These are phyloP conservation scores for Populus tomentosa DNA, from an alignment of 441 rosid genomes.

Conservation along the genomic window DNA sequence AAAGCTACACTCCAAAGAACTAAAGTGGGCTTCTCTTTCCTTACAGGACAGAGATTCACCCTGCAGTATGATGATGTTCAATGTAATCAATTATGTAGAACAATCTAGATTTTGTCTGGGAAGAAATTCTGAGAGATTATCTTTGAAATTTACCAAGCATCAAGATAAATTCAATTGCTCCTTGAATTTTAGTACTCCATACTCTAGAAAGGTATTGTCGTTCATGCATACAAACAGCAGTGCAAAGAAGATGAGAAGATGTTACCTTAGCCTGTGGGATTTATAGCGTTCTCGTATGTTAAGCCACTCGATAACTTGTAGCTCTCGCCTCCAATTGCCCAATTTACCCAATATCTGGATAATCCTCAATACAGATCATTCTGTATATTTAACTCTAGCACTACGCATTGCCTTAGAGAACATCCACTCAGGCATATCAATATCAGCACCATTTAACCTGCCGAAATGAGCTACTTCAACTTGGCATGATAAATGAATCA, in stretches of 20 bases:
- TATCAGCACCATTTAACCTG: slow-evolving; percentile 98
- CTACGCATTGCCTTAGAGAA: slow-evolving; percentile 86
- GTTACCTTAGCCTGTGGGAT: slow-evolving; percentile 65
- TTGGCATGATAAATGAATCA: no score
- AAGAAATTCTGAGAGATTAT: no score
- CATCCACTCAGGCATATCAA: slow-evolving; percentile 91
- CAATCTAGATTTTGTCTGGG: no score
- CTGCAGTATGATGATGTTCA: no score
- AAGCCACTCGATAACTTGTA: slow-evolving; percentile 97
- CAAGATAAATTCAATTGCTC: no score
- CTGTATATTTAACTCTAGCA: slow-evolving; percentile 77
- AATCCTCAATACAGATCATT: slow-evolving; percentile 64
- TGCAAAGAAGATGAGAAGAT: background rate
- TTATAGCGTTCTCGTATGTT: slow-evolving; percentile 77
- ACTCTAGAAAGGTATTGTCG: no score
- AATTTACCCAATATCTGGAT: slow-evolving; percentile 79
- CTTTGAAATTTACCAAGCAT: no score
- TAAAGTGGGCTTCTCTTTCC: no score
- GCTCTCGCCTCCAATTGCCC: slow-evolving; percentile 91
- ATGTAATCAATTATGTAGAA: no score
- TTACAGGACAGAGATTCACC: no score
- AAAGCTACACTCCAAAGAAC: no score
- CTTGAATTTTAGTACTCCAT: no score
- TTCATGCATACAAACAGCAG: slow-evolving; percentile 2
- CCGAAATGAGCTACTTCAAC: slow-evolving; percentile 12